Conservation (phyloP, 1,139 yeast genomes). For the Yamadazyma aaseri region DNA sequence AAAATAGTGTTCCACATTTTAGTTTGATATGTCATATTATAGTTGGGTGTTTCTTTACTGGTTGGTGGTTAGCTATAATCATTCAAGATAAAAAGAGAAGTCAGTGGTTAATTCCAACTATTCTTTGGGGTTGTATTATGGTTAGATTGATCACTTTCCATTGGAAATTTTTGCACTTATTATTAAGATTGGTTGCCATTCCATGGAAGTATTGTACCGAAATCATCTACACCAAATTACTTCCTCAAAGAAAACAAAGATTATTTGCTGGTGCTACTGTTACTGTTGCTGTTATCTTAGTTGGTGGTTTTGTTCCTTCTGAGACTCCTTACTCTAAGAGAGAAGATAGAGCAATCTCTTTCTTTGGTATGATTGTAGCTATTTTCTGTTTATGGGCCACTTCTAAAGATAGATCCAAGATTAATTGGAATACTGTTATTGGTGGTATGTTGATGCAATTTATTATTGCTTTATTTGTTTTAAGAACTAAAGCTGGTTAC, state of each 20-base stretch:
- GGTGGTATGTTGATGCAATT: constrained; percentile 64
- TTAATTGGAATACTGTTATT: constrained; percentile 63
- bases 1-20: constrained; percentile 22
- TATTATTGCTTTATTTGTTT: constrained; percentile 59
- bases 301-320: constrained; percentile 57
- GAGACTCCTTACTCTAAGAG: constrained; percentile 50
- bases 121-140: constrained; percentile 54
- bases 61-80: constrained; percentile 66
- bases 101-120: constrained; percentile 64
- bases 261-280: constrained; percentile 45
- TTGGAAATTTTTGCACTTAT: constrained; percentile 39
- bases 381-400: constrained; percentile 45
- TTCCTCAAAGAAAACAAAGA: constrained; percentile 38
- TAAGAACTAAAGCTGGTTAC: constrained; percentile 60
- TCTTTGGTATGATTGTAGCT: constrained; percentile 56
- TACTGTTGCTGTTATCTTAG: constrained; percentile 46
- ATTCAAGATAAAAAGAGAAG: constrained; percentile 53
- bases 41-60: constrained; percentile 51
- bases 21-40: constrained; percentile 29
- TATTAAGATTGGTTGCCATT: constrained; percentile 21
- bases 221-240: constrained; percentile 35
- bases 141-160: constrained; percentile 56
- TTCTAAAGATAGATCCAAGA: constrained; percentile 44
- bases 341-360: constrained; percentile 58
- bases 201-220: constrained; percentile 46